Conservation (phyloP, 345 rosid species). For the Gossypium rotundifolium region DNA sequence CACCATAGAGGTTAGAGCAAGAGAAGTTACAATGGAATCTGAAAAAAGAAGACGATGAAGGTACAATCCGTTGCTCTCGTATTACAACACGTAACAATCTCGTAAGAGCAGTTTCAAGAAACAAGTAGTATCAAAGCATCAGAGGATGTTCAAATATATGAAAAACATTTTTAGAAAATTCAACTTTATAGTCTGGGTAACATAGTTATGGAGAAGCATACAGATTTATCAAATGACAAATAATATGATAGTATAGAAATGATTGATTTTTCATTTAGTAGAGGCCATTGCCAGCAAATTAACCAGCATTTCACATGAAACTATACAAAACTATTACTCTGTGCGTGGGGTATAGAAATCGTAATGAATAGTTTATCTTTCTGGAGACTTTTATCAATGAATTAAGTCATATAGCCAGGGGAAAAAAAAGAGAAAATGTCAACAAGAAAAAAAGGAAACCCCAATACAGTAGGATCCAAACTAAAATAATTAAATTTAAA, state of each 20-base stretch:
- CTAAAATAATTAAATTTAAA: not conserved
- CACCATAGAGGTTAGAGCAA: not conserved
- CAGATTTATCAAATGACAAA: too few relatives aligned
- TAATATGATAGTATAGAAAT: too few relatives aligned
- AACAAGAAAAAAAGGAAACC: not conserved
- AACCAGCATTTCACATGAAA: slow-evolving; percentile 3
- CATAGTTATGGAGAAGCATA: too few relatives aligned
- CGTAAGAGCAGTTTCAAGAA: too few relatives aligned
- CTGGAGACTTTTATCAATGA: not conserved
- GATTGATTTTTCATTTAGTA: too few relatives aligned
- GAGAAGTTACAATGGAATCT: not conserved
- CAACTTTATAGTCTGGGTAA: too few relatives aligned
- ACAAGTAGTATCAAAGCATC: too few relatives aligned
- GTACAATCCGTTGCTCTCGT: not conserved
- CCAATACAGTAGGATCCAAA: not conserved
- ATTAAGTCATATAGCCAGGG: too few relatives aligned
- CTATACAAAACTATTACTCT: not conserved
- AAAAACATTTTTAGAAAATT: too few relatives aligned
- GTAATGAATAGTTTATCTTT: not conserved
- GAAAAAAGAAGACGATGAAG: not conserved
- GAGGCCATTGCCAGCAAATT: not conserved
- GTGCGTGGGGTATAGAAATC: not conserved
- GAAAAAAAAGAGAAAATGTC: not conserved
- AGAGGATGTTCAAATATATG: too few relatives aligned
- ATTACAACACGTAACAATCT: not conserved